Percentiles rank a stretch among this genome's conserved stretches.
Conservation (phyloP, 768 basidiomycete genomes). For the Pseudohyphozyma bogoriensis region DNA sequence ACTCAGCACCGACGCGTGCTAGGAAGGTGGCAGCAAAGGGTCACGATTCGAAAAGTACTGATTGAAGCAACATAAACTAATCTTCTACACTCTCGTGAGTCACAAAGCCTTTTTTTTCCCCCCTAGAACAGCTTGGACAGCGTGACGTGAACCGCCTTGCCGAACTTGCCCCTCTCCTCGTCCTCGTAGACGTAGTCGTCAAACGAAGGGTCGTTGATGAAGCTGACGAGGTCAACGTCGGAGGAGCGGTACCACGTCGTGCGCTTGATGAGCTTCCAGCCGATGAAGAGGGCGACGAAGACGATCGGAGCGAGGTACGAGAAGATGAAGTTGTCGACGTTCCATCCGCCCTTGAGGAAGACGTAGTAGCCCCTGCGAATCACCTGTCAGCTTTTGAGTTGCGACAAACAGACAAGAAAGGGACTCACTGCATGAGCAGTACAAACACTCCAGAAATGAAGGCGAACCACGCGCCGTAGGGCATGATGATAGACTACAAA, state of each 20-base stretch:
- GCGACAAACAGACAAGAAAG: not conserved
- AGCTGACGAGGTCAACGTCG: not conserved
- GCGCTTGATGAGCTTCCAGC: constrained; percentile 4
- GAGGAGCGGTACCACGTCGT: not conserved
- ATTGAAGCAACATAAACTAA: no score
- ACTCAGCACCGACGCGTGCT: no score
- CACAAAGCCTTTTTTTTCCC: no score
- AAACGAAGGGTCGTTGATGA: constrained; percentile 1
- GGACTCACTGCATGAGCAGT: not conserved
- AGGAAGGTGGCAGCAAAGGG: no score
- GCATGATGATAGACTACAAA: not conserved
- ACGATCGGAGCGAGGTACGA: not conserved
- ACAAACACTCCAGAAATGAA: constrained; percentile 35
- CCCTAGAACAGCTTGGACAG: no score
- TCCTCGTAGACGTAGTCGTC: not conserved
- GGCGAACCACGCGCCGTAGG: constrained; percentile 57
- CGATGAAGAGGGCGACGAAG: not conserved
- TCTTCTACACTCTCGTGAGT: no score
- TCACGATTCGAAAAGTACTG: no score
- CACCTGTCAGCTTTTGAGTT: constrained; percentile 41
- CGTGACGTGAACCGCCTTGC: no score
- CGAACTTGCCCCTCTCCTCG: no score
- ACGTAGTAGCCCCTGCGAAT: constrained; percentile 11
- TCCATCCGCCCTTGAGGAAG: constrained; percentile 38
- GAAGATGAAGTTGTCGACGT: constrained; percentile 27